Conservation (phyloP, 2,329 filamentous ascomycete species). For the Aquanectria penicillioides region DNA sequence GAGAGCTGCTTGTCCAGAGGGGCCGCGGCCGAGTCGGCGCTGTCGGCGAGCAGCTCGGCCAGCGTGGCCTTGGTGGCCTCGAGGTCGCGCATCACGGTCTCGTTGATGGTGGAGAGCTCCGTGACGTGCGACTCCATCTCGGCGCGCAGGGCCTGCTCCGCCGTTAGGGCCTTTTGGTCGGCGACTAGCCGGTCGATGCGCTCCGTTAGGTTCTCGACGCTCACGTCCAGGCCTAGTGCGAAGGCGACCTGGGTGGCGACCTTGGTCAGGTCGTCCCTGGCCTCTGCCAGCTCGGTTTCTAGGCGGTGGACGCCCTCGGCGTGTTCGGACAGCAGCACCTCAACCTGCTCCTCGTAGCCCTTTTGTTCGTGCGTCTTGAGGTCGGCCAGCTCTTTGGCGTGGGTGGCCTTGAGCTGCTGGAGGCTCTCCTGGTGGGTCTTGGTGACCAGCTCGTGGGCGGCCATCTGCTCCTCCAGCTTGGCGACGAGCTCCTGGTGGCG, state of each 20-base stretch:
- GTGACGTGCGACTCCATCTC: slow-evolving; percentile 66
- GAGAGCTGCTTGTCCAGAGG: slow-evolving; percentile 66
- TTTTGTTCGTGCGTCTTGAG: slow-evolving; percentile 61
- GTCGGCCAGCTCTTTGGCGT: slow-evolving; percentile 61
- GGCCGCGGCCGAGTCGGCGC: slow-evolving; percentile 49
- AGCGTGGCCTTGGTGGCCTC: slow-evolving; percentile 67
- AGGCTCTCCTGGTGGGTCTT: slow-evolving; percentile 64
- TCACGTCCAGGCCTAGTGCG: slow-evolving; percentile 70
- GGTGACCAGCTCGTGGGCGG: slow-evolving; percentile 67
- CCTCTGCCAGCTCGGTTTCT: slow-evolving; percentile 70
- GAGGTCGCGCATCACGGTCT: slow-evolving; percentile 69
- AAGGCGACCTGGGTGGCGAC: slow-evolving; percentile 71
- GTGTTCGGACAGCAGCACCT: slow-evolving; percentile 69
- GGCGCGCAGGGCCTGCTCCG: slow-evolving; percentile 67
- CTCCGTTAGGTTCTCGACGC: slow-evolving; percentile 73
- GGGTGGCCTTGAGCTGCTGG: slow-evolving; percentile 58
- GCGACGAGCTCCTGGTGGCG: slow-evolving; percentile 59
- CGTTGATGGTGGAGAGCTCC: slow-evolving; percentile 67
- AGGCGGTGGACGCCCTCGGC: slow-evolving; percentile 65
- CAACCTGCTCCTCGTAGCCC: slow-evolving; percentile 67
- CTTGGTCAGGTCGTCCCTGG: slow-evolving; percentile 73
- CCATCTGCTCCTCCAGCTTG: slow-evolving; percentile 67
- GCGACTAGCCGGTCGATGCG: slow-evolving; percentile 67
- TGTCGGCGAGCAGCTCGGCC: slow-evolving; percentile 61
- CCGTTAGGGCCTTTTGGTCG: slow-evolving; percentile 67